Evolutionary conservation across 257 asterid species (phyloP), one percentile per base, ranked within the genome.

Genomic region (Orobanche coerulescens): DNA sequence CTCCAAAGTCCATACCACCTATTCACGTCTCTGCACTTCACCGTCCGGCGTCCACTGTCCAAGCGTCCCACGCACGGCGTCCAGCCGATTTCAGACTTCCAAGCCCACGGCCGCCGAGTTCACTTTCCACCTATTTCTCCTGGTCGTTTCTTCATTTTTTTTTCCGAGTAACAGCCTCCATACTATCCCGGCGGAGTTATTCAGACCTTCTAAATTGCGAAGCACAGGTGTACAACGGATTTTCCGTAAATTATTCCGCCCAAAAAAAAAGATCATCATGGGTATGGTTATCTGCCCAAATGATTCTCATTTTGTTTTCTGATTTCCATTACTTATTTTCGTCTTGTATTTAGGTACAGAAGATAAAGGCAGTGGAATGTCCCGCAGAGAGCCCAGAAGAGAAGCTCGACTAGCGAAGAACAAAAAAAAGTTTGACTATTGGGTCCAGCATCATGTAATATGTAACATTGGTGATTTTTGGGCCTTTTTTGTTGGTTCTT

Each of bases 301-400:
- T 46, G 46, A 15, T 30, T 13, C 48, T 25, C 26, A 16, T 2
- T 47, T 2, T 46, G 18, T 5, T 18, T 8, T 15, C 8, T 13
- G 20, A 15, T 10, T 48, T 31, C 62, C 8, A 30, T 30, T 3
- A 3, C 36, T 28, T 30, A 4, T 65, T 20, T 48, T 47, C 20
- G 19, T 1, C 31, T 4, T 0, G 18, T 37, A 18, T 46, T 63
- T 44, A 49, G 56, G 33, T 69, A 53, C 74, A 71, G 88, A 77
- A 14, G 77, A 60, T 12, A 70, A 12, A n/a, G 4, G 62, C 1
- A 62, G 47, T 19, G 77, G 50, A 0, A 78, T 66, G 63, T 71
- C 82, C 39, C 89, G 95, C 42, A 81, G 68, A 62, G 87, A 87
- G 53, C 70, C 69, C 46, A 65, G 95, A 60, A 90, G 80, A 69